Evolutionary conservation across 2,329 filamentous ascomycete species (phyloP).

Genomic region (Sphaerostilbella broomeana): DNA sequence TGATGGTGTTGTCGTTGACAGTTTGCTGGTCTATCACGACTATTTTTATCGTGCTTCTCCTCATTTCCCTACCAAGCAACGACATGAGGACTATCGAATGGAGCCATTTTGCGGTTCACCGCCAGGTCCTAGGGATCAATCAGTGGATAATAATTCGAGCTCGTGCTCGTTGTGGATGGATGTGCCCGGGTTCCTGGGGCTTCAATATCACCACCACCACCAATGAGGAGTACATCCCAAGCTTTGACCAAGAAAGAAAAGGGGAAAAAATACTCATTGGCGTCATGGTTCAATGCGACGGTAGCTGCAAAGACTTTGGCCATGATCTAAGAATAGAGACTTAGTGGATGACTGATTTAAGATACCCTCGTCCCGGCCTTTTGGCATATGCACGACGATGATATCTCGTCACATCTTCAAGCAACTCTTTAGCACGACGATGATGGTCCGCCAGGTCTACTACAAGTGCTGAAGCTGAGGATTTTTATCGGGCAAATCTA

Average conservation of each 20-base stretch:
- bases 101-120: slow-evolving; percentile 10
- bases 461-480: slow-evolving; percentile 4
- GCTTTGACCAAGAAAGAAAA: background rate
- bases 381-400: background rate
- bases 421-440: background rate
- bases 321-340: background rate
- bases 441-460: background rate
- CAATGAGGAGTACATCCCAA: slow-evolving; percentile 6
- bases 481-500: background rate
- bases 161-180: slow-evolving; percentile 7
- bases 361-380: slow-evolving; percentile 2
- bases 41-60: slow-evolving; percentile 9
- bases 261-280: background rate
- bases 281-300: slow-evolving; percentile 4
- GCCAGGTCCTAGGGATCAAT: slow-evolving; percentile 7
- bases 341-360: background rate
- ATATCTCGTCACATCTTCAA: background rate
- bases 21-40: slow-evolving; percentile 1
- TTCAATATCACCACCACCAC: slow-evolving; percentile 5
- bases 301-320: background rate
- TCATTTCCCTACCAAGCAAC: slow-evolving; percentile 8
- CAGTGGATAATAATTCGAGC: slow-evolving; percentile 4
- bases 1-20: slow-evolving; percentile 10
- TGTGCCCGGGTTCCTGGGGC: slow-evolving; percentile 3
- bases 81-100: slow-evolving; percentile 6